These are phyloP conservation scores for Blastobotrys elegans DNA, from an alignment of 1,139 yeast genomes.

Conservation along the genomic window DNA sequence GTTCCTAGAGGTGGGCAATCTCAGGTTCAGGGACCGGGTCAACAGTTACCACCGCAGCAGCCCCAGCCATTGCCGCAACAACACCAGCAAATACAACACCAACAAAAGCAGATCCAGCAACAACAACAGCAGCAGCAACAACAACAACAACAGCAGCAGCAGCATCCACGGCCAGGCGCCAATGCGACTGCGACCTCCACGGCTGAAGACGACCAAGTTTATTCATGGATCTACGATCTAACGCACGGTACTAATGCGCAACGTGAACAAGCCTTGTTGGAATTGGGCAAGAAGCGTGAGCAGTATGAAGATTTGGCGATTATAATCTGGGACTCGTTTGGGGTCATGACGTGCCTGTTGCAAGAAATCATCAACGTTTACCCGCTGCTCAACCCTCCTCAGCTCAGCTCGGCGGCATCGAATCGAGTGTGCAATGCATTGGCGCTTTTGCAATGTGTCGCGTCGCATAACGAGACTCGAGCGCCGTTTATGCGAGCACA, in stretches of 20 bases:
- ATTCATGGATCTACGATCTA: constrained; percentile 84
- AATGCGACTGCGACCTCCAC: constrained; percentile 40
- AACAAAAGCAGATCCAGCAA: constrained; percentile 8
- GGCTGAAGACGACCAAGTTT: constrained; percentile 78
- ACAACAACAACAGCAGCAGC: constrained; percentile 10
- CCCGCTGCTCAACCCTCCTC: constrained; percentile 84
- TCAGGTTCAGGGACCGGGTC: neutral
- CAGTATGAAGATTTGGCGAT: constrained; percentile 91
- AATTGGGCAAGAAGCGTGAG: constrained; percentile 89
- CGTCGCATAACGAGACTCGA: constrained; percentile 89
- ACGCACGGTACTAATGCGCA: constrained; percentile 69
- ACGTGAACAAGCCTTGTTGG: constrained; percentile 86
- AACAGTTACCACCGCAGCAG: neutral
- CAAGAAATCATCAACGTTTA: constrained; percentile 90
- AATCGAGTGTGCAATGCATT: constrained; percentile 94
- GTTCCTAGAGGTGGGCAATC: constrained; percentile 9
- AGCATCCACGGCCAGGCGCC: constrained; percentile 7
- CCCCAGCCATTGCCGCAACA: neutral
- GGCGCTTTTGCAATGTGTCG: constrained; percentile 92
- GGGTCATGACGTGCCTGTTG: constrained; percentile 86
- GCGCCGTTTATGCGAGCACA: constrained; percentile 82
- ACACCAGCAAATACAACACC: constrained; percentile 1
- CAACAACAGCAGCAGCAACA: constrained; percentile 8
- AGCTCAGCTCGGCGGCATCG: constrained; percentile 77
- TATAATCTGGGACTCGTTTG: constrained; percentile 93